These are phyloP conservation scores for Melanogaster broomeanus DNA, from an alignment of 768 basidiomycete species.

Conservation along the genomic window DNA sequence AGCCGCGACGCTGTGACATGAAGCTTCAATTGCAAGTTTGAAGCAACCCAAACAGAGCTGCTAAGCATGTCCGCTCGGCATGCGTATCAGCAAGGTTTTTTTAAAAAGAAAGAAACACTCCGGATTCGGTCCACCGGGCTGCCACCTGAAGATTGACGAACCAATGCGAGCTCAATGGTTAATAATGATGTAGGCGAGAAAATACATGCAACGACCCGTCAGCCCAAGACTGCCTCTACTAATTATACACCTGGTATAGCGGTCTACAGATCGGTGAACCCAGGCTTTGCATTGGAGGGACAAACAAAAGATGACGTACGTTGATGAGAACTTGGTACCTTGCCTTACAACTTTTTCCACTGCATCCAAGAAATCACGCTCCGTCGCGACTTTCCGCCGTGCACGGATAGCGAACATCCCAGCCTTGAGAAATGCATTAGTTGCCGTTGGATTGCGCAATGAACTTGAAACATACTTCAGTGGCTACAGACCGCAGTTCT, in stretches of 20 bases:
- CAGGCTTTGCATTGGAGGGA: conserved; percentile 1
- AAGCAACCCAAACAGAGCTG: no score
- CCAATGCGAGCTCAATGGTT: no score
- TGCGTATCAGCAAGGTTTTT: no score
- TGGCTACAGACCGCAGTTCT: conserved; percentile 95
- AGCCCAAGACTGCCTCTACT: conserved; percentile 34
- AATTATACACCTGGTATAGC: conserved; percentile 93
- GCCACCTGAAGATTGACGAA: no score
- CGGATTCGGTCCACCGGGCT: no score
- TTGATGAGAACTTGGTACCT: conserved; percentile 97
- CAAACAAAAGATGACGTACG: conserved; percentile 52
- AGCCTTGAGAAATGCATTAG: conserved; percentile 77
- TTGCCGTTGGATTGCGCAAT: conserved; percentile 70
- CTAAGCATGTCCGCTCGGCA: no score
- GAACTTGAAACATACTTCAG: conserved; percentile 60
- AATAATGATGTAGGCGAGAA: conserved; percentile 1
- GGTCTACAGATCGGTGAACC: conserved; percentile 48
- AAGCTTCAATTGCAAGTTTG: no score
- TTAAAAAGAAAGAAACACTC: no score
- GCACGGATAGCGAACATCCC: conserved; percentile 99
- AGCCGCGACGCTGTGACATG: no score
- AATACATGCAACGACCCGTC: conserved; percentile 16
- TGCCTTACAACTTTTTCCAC: conserved; percentile 99
- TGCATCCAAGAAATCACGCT: conserved; percentile 95
- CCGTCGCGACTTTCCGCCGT: conserved; percentile 93